These are phyloP conservation scores for Nitzschia sp. DNA, from an alignment of 108 stramenopile species.

Conservation along the genomic window DNA sequence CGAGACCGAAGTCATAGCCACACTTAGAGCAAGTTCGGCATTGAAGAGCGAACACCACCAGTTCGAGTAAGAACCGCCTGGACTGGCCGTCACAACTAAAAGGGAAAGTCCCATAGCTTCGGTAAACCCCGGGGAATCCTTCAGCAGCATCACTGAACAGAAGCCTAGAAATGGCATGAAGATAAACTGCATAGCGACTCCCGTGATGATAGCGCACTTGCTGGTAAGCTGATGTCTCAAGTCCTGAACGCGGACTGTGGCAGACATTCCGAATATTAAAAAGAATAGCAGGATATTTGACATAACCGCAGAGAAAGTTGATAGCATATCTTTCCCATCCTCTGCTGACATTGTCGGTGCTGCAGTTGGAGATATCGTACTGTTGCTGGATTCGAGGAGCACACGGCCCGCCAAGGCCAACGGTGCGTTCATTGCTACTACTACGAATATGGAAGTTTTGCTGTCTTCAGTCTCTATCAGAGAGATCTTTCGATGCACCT, in stretches of 20 bases:
- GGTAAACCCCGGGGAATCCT: constrained; percentile 45
- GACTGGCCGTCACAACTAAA: constrained; percentile 78
- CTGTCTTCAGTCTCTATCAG: too few relatives aligned
- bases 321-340: neutral
- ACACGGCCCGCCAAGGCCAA: too few relatives aligned
- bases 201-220: constrained; percentile 61
- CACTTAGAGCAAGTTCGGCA: constrained; percentile 78
- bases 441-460: neutral
- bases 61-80: constrained; percentile 87
- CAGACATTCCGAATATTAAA: constrained; percentile 86
- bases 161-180: constrained; percentile 86
- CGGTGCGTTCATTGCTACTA: neutral
- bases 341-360: neutral
- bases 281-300: constrained; percentile 81
- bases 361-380: neutral
- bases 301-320: constrained; percentile 19
- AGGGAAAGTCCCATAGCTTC: constrained; percentile 73
- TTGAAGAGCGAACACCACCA: constrained; percentile 90
- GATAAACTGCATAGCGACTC: constrained; percentile 82
- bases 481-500: too few relatives aligned
- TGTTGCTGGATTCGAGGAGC: too few relatives aligned
- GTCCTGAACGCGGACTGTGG: constrained; percentile 72
- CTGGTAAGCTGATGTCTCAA: constrained; percentile 63
- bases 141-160: constrained; percentile 45
- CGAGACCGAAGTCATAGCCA: constrained; percentile 88